phyloP scores from a whole-genome alignment of 2,329 filamentous ascomycete genomes.

The Nigrospora oryzae region DNA sequence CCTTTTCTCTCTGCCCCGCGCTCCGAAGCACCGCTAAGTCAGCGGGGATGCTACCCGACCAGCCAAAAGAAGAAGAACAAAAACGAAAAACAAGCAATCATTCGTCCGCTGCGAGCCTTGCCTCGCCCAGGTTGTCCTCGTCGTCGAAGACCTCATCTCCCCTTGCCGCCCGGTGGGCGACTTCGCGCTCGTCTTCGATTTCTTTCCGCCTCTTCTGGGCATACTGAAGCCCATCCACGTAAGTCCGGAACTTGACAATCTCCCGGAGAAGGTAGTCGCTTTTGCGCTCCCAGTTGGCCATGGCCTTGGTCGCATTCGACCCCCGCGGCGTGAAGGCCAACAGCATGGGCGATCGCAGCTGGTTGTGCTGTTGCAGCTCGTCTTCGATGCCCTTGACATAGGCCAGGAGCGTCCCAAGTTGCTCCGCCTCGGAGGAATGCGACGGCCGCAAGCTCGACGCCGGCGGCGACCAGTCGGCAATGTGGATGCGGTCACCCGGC shows the following conservation, averaged over 20 bases:
- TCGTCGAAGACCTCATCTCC: not conserved
- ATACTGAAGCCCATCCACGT: constrained; percentile 74
- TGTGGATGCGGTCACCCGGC: constrained; percentile 74
- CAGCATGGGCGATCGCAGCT: constrained; percentile 77
- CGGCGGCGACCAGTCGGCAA: constrained; percentile 84
- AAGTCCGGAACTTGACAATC: constrained; percentile 94
- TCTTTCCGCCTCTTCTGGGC: constrained; percentile 63
- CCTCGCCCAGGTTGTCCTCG: not conserved
- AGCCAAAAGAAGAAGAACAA: too few species aligned
- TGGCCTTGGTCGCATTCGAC: constrained; percentile 71
- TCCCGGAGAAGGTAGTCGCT: constrained; percentile 84
- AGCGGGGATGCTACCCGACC: too few species aligned
- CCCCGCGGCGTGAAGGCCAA: constrained; percentile 83
- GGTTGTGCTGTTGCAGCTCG: constrained; percentile 81
- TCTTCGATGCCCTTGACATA: constrained; percentile 84
- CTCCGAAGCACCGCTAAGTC: too few species aligned
- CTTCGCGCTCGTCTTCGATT: constrained; percentile 42
- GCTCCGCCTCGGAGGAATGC: constrained; percentile 68
- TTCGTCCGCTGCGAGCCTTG: not conserved
- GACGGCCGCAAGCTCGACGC: constrained; percentile 85
- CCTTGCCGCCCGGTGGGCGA: constrained; percentile 1
- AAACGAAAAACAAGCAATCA: too few species aligned
- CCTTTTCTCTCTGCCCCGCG: too few species aligned
- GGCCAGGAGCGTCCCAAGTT: constrained; percentile 62
- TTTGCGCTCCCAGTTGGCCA: constrained; percentile 97